A percentile compares a stretch with the other conserved stretches of the same genome.
Conservation (phyloP, 148 eudicot species). For the Rhododendron henanense region DNA sequence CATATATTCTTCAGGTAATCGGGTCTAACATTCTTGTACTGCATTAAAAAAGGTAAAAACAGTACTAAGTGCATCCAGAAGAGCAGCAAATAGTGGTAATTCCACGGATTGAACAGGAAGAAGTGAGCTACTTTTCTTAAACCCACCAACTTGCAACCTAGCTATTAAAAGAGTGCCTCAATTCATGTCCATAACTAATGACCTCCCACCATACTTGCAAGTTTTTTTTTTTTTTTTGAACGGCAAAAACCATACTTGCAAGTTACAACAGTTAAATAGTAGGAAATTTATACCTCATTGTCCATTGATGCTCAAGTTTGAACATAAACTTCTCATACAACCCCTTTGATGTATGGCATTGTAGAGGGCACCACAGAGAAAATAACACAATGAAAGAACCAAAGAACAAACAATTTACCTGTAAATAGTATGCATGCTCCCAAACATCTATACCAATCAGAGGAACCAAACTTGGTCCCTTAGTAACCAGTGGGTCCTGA, state of each 20-base stretch:
- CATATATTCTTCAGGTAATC: conserved; percentile 85
- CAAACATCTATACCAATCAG: conserved; percentile 93
- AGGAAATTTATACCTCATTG: not conserved
- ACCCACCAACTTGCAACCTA: not conserved
- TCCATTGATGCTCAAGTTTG: conserved; percentile 3
- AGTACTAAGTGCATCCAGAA: not conserved
- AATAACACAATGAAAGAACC: not conserved
- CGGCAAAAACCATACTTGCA: not conserved
- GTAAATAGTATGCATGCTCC: conserved; percentile 97
- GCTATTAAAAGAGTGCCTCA: not conserved
- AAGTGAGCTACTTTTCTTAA: not conserved
- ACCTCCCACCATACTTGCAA: not conserved
- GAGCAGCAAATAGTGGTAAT: not conserved
- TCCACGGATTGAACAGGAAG: not conserved
- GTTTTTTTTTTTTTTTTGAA: not conserved
- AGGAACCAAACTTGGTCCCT: conserved; percentile 78
- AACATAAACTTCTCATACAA: not conserved
- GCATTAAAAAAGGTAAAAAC: conserved; percentile 14
- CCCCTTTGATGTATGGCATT: not conserved
- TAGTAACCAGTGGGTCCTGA: conserved; percentile 88
- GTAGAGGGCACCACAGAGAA: not conserved
- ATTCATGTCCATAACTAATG: not conserved
- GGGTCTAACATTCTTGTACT: conserved; percentile 90
- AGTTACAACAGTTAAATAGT: not conserved
- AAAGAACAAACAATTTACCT: conserved; percentile 36